These are phyloP conservation scores for Alternaria rosae DNA, from an alignment of 2,329 filamentous ascomycete genomes.

Conservation along the genomic window DNA sequence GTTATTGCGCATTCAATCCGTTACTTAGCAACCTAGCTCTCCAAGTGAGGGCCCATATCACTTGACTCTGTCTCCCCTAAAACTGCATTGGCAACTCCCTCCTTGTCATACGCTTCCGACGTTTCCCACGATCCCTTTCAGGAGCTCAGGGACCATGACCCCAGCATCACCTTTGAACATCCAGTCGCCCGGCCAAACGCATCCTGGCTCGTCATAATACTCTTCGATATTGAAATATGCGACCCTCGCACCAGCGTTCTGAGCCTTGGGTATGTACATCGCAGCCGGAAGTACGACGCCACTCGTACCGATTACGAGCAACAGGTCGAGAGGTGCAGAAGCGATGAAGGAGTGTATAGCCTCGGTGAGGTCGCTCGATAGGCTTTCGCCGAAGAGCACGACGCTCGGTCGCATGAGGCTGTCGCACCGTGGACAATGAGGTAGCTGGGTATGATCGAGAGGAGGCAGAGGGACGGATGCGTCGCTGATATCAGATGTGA, in stretches of 20 bases:
- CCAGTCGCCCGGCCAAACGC: conserved; percentile 59
- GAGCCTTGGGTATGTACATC: conserved; percentile 22
- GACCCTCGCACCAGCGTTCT: conserved; percentile 17
- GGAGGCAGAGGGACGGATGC: conserved; percentile 11
- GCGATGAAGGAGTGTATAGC: not conserved
- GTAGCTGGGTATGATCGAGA: conserved; percentile 14
- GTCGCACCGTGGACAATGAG: conserved; percentile 22
- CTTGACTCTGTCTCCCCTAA: not conserved
- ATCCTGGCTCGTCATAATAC: conserved; percentile 16
- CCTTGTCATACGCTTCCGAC: not conserved
- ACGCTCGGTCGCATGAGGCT: not conserved
- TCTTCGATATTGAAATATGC: conserved; percentile 26
- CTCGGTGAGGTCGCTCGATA: not conserved
- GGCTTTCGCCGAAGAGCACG: not conserved
- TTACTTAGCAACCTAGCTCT: not conserved
- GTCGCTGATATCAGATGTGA: conserved; percentile 17
- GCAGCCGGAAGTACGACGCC: not conserved
- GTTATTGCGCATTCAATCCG: not conserved
- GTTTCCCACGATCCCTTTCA: conserved; percentile 18
- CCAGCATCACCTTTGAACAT: conserved; percentile 63
- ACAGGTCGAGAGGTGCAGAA: not conserved
- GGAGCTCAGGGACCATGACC: conserved; percentile 53
- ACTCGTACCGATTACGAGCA: not conserved
- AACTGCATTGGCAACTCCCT: not conserved
- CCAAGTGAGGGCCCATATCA: not conserved